phyloP scores from a whole-genome alignment of 75 land plant species.

The Sequoia sempervirens region DNA sequence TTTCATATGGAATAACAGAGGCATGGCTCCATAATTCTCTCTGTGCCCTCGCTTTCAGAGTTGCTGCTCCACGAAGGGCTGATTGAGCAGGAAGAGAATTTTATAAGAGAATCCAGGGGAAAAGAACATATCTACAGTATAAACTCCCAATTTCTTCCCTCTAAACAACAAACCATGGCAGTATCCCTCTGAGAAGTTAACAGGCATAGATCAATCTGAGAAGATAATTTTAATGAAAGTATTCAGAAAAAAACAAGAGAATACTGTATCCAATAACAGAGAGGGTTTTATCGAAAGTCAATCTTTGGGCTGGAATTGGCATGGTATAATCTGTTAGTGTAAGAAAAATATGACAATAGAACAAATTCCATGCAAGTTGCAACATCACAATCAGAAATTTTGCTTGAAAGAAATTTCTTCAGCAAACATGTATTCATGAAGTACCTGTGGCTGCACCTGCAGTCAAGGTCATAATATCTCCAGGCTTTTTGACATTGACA shows the following conservation, averaged over 20 bases:
- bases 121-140: neutral
- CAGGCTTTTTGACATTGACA: conserved; percentile 66
- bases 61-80: conserved; percentile 90
- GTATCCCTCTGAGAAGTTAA: neutral
- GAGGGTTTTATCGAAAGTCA: neutral
- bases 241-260: neutral
- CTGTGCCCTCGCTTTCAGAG: conserved; percentile 63
- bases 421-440: neutral
- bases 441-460: conserved; percentile 92
- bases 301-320: neutral
- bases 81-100: neutral
- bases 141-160: neutral
- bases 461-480: conserved; percentile 90
- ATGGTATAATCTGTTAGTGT: neutral
- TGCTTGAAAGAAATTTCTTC: neutral
- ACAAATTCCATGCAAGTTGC: neutral
- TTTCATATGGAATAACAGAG: conserved; percentile 73
- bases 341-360: neutral
- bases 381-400: neutral
- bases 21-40: conserved; percentile 63
- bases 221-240: neutral
- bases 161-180: neutral
- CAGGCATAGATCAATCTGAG: neutral
- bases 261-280: neutral
- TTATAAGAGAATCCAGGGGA: neutral